Conservation (phyloP, 352 stramenopile genomes). For the Phytophthora uliginosa region DNA sequence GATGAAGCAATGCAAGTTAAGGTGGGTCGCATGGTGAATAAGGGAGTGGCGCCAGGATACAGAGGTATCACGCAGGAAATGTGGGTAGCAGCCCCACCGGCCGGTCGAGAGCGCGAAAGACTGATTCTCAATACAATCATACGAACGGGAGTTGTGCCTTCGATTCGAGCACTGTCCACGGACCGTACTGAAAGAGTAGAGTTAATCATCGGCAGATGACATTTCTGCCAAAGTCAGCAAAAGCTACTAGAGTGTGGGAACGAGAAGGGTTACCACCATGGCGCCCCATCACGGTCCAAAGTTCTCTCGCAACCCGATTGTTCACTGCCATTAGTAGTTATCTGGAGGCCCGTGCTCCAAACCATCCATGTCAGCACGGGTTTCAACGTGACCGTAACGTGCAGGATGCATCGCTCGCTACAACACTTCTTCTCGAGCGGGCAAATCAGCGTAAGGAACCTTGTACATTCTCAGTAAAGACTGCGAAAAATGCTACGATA, state of each 20-base stretch:
- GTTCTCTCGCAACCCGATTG: not conserved
- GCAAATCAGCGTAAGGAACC: not conserved
- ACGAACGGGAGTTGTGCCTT: not conserved
- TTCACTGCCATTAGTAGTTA: not conserved
- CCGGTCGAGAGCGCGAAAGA: not conserved
- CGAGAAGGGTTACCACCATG: not conserved
- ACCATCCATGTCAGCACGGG: not conserved
- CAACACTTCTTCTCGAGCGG: not conserved
- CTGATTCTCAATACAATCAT: not conserved
- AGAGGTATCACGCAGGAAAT: not conserved
- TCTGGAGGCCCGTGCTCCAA: not conserved
- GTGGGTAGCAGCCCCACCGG: not conserved
- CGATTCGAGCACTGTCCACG: too few species aligned
- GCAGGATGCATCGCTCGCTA: not conserved
- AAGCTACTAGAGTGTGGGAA: not conserved
- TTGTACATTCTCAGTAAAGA: not conserved
- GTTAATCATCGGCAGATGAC: not conserved
- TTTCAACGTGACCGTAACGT: not conserved
- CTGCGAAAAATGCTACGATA: not conserved
- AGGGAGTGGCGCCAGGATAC: not conserved
- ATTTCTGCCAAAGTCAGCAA: not conserved
- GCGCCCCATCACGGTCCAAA: not conserved
- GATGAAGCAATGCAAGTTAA: not conserved
- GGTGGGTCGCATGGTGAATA: not conserved
- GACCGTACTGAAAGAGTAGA: too few species aligned